These are phyloP conservation scores for Rhododendron williamsianum DNA, from an alignment of 148 eudicot genomes.

Conservation along the genomic window DNA sequence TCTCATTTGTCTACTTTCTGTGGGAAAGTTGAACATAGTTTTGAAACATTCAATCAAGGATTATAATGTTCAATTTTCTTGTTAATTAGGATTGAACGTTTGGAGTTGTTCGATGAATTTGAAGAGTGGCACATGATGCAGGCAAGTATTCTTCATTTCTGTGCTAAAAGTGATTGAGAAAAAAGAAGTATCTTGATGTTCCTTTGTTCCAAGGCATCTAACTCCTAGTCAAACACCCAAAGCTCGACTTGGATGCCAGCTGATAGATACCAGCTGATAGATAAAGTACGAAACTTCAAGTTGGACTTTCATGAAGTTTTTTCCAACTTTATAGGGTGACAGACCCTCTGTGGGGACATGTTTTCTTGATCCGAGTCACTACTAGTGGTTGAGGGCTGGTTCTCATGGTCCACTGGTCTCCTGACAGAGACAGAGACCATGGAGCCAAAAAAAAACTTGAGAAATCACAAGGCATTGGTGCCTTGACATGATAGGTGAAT, in stretches of 20 bases:
- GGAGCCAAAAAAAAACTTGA: neutral
- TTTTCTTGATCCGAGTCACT: neutral
- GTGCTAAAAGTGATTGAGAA: neutral
- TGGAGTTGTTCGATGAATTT: slow-evolving; percentile 93
- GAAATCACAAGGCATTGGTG: neutral
- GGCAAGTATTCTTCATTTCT: slow-evolving; percentile 40
- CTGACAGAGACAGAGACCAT: neutral
- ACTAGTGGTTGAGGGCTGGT: neutral
- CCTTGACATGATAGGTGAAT: neutral
- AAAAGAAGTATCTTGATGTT: neutral
- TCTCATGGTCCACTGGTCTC: neutral
- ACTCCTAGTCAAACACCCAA: neutral
- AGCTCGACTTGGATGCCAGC: neutral
- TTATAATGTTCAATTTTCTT: slow-evolving; percentile 7
- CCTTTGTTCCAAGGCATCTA: neutral
- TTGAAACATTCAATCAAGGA: neutral
- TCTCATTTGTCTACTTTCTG: neutral
- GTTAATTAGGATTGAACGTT: slow-evolving; percentile 72
- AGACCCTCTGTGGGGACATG: neutral
- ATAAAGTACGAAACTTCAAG: neutral
- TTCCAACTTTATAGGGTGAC: neutral
- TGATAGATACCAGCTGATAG: neutral
- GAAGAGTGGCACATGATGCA: slow-evolving; percentile 98
- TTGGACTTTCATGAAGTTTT: neutral
- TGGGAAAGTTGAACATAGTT: slow-evolving; percentile 5